Conservation (phyloP, 305 asterid species). For the Fraxinus dipetala region DNA sequence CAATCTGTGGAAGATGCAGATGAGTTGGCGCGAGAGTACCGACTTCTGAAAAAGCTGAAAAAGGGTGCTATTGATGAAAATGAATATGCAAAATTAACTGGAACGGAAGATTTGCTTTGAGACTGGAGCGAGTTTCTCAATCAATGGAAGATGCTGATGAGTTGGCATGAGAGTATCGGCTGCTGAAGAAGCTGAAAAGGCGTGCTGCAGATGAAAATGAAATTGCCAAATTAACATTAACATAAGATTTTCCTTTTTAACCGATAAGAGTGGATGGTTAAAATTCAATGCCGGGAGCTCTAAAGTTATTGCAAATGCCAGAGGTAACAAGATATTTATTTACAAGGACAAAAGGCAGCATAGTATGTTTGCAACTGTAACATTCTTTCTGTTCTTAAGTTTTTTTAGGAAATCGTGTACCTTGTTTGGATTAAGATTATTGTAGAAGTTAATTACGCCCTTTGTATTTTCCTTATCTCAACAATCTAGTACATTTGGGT, state of each 20-base stretch:
- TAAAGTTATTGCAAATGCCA: not conserved
- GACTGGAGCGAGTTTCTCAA: constrained; percentile 54
- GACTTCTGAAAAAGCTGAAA: constrained; percentile 72
- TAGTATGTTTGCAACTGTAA: not conserved
- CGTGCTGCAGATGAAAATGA: constrained; percentile 57
- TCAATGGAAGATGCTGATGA: constrained; percentile 87
- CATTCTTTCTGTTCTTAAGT: not conserved
- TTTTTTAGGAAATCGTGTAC: not conserved
- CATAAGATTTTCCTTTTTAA: constrained; percentile 55
- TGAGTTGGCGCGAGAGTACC: constrained; percentile 69
- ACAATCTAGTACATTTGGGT: not conserved
- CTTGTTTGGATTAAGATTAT: not conserved
- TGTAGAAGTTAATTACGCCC: not conserved
- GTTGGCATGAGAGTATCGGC: constrained; percentile 63
- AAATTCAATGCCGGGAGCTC: not conserved
- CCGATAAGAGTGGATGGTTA: not conserved
- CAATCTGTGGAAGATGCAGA: constrained; percentile 89
- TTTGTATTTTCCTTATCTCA: not conserved
- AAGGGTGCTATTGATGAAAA: constrained; percentile 65
- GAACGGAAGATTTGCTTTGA: constrained; percentile 67
- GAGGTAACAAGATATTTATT: not conserved
- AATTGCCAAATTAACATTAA: constrained; percentile 58
- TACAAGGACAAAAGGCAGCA: not conserved
- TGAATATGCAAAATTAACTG: constrained; percentile 73
- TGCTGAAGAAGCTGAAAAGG: constrained; percentile 67